These are phyloP conservation scores for Lasiodiplodia sp. DNA, from an alignment of 2,329 filamentous ascomycete species.

Conservation along the genomic window DNA sequence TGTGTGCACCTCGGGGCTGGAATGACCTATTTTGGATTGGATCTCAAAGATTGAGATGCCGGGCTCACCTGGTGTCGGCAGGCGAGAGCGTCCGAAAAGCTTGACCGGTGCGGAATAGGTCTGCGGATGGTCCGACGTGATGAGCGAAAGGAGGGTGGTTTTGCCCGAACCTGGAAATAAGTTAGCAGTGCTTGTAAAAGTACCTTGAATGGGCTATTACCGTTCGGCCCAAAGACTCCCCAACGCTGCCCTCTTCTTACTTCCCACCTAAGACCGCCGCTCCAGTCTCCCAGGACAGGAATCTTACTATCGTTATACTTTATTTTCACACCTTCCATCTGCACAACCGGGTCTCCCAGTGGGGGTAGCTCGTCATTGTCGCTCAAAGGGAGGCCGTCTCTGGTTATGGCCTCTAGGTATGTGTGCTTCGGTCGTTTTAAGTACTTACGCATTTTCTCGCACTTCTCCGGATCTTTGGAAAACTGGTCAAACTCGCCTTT, in stretches of 20 bases:
- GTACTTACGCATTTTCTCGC: not conserved
- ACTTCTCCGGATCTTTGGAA: not conserved
- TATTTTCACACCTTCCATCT: slow-evolving; percentile 86
- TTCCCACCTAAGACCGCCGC: slow-evolving; percentile 80
- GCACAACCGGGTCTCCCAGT: slow-evolving; percentile 74
- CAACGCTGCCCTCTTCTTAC: slow-evolving; percentile 78
- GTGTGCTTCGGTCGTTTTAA: not conserved
- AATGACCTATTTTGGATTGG: slow-evolving; percentile 88
- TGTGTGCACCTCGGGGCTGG: slow-evolving; percentile 90
- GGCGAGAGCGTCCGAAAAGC: slow-evolving; percentile 81
- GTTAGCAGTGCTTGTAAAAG: not conserved
- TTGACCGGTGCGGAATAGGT: slow-evolving; percentile 88
- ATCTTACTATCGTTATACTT: slow-evolving; percentile 73
- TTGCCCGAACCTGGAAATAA: slow-evolving; percentile 73
- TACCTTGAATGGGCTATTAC: slow-evolving; percentile 36
- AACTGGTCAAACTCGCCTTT: slow-evolving; percentile 20
- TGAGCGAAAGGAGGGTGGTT: slow-evolving; percentile 89
- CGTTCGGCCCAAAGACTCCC: slow-evolving; percentile 91
- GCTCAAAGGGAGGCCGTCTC: not conserved
- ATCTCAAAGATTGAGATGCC: slow-evolving; percentile 93
- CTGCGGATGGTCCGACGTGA: slow-evolving; percentile 95
- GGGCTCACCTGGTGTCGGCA: slow-evolving; percentile 73
- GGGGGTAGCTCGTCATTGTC: not conserved
- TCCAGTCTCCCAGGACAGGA: slow-evolving; percentile 81
- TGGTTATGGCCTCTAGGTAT: not conserved